Evolutionary conservation across 2,329 filamentous ascomycete species (phyloP).

Genomic region (Mariannaea sp.): DNA sequence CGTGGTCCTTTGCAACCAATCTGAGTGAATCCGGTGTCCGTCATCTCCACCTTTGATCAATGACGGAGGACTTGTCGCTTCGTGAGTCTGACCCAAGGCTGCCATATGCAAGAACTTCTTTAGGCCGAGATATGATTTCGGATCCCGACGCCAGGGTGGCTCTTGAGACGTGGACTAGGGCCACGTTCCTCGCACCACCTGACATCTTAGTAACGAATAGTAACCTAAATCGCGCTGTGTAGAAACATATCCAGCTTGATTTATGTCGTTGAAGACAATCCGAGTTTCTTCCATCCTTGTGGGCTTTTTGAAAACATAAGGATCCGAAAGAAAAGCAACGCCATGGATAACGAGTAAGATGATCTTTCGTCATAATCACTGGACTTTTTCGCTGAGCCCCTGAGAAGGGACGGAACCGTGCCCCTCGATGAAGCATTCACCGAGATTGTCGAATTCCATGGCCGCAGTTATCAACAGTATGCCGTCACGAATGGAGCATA

Average conservation of each 20-base stretch:
- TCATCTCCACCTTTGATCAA: conserved; percentile 30
- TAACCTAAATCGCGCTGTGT: conserved; percentile 33
- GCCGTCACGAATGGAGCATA: conserved; percentile 68
- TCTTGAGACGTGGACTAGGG: conserved; percentile 40
- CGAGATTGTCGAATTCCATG: conserved; percentile 63
- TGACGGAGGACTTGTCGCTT: conserved; percentile 21
- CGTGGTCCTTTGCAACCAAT: conserved; percentile 25
- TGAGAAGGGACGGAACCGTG: conserved; percentile 52
- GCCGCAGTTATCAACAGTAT: conserved; percentile 70
- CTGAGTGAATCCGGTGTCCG: conserved; percentile 21
- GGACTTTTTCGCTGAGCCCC: conserved; percentile 33
- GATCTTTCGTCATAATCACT: conserved; percentile 11
- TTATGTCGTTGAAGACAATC: conserved; percentile 18
- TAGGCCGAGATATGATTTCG: conserved; percentile 34
- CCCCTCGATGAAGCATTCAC: conserved; percentile 63
- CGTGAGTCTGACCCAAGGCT: conserved; percentile 31
- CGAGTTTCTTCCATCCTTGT: conserved; percentile 11
- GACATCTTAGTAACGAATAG: conserved; percentile 34
- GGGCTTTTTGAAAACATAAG: conserved; percentile 15
- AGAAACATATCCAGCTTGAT: conserved; percentile 23
- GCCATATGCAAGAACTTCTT: conserved; percentile 35
- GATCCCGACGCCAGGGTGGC: conserved; percentile 38
- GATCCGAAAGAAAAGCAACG: conserved; percentile 7
- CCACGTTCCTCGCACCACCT: conserved; percentile 41
- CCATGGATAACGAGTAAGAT: conserved; percentile 43